Evolutionary conservation across 768 basidiomycete genomes (phyloP).

Genomic region (Cyclocybe cylindracea): DNA sequence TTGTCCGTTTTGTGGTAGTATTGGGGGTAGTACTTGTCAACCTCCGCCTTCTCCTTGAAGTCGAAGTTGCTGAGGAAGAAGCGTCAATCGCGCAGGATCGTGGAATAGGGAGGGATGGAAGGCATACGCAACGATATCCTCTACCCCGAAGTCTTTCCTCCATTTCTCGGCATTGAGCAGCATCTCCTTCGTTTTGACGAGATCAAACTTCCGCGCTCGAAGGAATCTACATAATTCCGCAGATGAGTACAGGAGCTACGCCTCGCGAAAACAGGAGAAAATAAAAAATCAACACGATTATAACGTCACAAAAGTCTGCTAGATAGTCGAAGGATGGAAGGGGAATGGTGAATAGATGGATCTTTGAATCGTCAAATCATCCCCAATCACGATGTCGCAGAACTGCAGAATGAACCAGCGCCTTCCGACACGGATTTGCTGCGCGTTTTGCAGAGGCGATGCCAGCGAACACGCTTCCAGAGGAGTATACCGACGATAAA

Average conservation of each 20-base stretch:
- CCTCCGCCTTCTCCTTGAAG: slow-evolving; percentile 79
- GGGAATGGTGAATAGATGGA: too few relatives aligned
- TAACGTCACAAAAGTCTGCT: too few relatives aligned
- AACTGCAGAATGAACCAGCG: too few relatives aligned
- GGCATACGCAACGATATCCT: slow-evolving; percentile 68
- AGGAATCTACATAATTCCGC: slow-evolving; percentile 61
- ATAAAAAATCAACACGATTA: too few relatives aligned
- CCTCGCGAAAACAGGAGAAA: too few relatives aligned
- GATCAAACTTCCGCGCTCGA: slow-evolving; percentile 91
- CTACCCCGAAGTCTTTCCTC: slow-evolving; percentile 84
- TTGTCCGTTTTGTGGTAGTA: slow-evolving; percentile 97
- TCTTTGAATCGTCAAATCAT: too few relatives aligned
- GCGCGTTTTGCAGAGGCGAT: too few relatives aligned
- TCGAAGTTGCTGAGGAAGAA: slow-evolving; percentile 65
- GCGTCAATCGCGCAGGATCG: slow-evolving; percentile 2
- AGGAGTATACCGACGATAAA: background rate
- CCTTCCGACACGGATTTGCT: too few relatives aligned
- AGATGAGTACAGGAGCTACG: too few relatives aligned
- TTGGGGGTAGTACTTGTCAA: slow-evolving; percentile 90
- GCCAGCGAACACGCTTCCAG: background rate
- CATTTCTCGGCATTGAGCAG: slow-evolving; percentile 80
- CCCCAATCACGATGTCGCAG: too few relatives aligned
- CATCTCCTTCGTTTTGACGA: slow-evolving; percentile 83
- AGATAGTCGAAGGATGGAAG: too few relatives aligned
- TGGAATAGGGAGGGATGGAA: background rate